These are phyloP conservation scores for Teunomyces pallodes DNA, from an alignment of 805 yeast species.

Conservation along the genomic window DNA sequence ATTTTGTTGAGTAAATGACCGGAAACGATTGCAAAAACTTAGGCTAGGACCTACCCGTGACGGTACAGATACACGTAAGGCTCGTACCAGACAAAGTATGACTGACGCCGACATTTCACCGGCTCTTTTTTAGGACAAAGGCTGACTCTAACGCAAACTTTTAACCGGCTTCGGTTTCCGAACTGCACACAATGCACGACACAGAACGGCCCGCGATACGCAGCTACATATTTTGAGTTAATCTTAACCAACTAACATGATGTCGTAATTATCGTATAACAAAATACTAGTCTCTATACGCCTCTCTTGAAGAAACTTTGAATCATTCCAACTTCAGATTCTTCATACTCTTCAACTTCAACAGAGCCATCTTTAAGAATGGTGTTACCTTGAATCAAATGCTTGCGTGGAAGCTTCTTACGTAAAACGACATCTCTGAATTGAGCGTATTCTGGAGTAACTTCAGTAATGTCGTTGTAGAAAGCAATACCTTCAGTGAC, in stretches of 20 bases:
- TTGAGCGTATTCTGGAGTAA: constrained; percentile 57
- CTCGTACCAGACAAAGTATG: neutral
- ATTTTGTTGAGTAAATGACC: neutral
- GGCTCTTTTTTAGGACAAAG: neutral
- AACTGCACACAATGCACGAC: neutral
- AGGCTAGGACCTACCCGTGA: neutral
- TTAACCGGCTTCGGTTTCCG: neutral
- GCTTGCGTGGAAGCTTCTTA: constrained; percentile 80
- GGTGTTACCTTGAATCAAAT: constrained; percentile 81
- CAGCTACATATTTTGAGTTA: no score
- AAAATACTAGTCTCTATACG: constrained; percentile 13
- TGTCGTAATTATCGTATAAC: neutral
- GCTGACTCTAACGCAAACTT: neutral
- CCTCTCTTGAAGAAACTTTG: constrained; percentile 63
- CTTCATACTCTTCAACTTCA: constrained; percentile 69
- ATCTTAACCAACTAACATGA: neutral
- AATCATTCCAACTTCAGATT: constrained; percentile 72
- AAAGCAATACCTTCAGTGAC: constrained; percentile 59
- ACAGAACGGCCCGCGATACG: no score
- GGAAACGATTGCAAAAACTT: neutral
- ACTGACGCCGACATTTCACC: constrained; percentile 2
- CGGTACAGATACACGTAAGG: neutral
- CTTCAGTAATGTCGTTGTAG: constrained; percentile 67
- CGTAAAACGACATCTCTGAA: constrained; percentile 66
- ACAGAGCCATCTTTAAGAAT: constrained; percentile 41